A percentile compares a stretch with the other conserved stretches of the same genome.
Evolutionary conservation across 768 basidiomycete genomes (phyloP).

Genomic region (Mycena rosella): DNA sequence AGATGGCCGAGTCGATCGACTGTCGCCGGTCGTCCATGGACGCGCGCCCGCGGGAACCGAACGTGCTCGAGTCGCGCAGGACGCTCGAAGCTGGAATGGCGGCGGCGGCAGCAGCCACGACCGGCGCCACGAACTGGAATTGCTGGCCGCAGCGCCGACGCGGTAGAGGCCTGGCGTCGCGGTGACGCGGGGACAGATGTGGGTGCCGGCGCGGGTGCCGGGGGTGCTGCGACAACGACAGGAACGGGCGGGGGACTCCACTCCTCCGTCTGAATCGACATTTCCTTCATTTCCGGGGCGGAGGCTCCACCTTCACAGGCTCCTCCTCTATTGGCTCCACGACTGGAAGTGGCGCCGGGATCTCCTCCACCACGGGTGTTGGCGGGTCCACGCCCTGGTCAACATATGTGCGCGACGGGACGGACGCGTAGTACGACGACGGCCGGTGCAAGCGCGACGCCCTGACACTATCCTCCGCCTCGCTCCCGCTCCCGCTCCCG

Average conservation of each 20-base stretch:
- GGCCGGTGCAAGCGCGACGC: slow-evolving; percentile 61
- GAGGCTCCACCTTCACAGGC: slow-evolving; percentile 40
- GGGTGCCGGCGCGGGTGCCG: slow-evolving; percentile 39
- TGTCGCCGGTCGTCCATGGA: slow-evolving; percentile 72
- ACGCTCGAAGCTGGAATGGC: slow-evolving; percentile 52
- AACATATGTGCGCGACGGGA: slow-evolving; percentile 37
- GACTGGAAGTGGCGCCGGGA: slow-evolving; percentile 37
- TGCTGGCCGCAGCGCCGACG: slow-evolving; percentile 38
- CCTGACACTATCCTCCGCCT: slow-evolving; percentile 82
- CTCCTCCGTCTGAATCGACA: slow-evolving; percentile 84
- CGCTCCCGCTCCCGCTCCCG: slow-evolving; percentile 50
- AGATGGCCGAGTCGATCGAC: slow-evolving; percentile 79
- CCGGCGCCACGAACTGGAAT: slow-evolving; percentile 40
- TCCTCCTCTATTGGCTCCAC: slow-evolving; percentile 36
- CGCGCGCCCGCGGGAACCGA: slow-evolving; percentile 57
- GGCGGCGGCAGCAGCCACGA: slow-evolving; percentile 36
- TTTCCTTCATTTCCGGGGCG: slow-evolving; percentile 75
- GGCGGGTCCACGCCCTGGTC: slow-evolving; percentile 35
- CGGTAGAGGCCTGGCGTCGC: slow-evolving; percentile 38
- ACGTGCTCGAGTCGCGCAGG: slow-evolving; percentile 63
- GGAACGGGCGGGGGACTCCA: slow-evolving; percentile 64
- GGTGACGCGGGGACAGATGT: slow-evolving; percentile 46
- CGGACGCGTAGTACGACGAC: slow-evolving; percentile 46
- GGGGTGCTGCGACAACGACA: slow-evolving; percentile 47
- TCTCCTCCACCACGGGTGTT: slow-evolving; percentile 22